Evolutionary conservation across 768 basidiomycete species (phyloP).

Genomic region (Mycena latifolia): DNA sequence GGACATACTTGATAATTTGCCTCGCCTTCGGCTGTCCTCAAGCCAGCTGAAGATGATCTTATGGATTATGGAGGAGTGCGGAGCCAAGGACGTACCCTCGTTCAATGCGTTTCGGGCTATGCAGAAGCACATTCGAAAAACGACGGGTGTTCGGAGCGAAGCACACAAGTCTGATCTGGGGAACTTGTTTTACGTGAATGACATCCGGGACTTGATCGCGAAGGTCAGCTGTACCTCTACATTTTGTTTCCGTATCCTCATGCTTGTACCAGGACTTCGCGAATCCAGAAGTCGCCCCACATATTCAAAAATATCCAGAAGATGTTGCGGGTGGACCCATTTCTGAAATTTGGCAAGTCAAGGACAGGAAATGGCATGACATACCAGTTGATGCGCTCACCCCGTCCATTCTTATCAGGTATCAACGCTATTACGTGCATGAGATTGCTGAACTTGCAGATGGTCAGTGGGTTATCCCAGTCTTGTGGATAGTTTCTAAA

Average conservation of each 20-base stretch:
- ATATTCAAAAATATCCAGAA: constrained; percentile 46
- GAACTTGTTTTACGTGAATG: constrained; percentile 20
- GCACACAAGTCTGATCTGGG: constrained; percentile 23
- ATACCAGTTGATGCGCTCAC: constrained; percentile 32
- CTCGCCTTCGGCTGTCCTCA: constrained; percentile 44
- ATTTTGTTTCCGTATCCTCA: background rate
- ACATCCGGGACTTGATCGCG: constrained; percentile 22
- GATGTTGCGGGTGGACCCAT: constrained; percentile 41
- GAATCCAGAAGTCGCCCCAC: constrained; percentile 41
- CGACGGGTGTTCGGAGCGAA: constrained; percentile 25
- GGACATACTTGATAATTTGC: constrained; percentile 48
- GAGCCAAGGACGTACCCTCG: constrained; percentile 45
- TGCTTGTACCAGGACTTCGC: constrained; percentile 43
- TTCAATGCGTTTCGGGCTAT: constrained; percentile 39
- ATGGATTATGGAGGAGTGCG: constrained; percentile 44
- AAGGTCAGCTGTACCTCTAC: background rate
- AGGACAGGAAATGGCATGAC: constrained; percentile 40
- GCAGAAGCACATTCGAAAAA: constrained; percentile 35
- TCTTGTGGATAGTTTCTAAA: constrained; percentile 9
- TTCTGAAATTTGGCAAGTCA: constrained; percentile 48
- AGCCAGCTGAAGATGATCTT: constrained; percentile 46
- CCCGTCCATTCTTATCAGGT: constrained; percentile 41
- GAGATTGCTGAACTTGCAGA: constrained; percentile 1
- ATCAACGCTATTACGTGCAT: constrained; percentile 39
- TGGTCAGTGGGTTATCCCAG: constrained; percentile 8